Percentiles rank a stretch among this genome's conserved stretches.
Conservation (phyloP, 257 asterid genomes). For the Gentiana dahurica region DNA sequence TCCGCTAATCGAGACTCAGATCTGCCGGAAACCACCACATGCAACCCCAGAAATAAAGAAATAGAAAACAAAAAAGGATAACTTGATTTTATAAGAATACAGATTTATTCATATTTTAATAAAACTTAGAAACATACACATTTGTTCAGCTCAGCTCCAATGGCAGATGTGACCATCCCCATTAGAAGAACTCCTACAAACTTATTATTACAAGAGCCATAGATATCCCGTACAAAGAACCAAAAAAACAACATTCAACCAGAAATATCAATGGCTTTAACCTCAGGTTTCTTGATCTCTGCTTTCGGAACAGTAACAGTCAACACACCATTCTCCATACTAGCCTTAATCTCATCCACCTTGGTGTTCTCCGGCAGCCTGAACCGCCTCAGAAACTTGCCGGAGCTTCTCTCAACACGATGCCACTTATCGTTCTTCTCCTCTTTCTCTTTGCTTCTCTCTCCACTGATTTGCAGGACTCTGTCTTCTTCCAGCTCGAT, state of each 20-base stretch:
- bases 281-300: constrained; percentile 4
- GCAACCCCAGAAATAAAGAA: too few relatives aligned
- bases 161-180: too few relatives aligned
- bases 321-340: constrained; percentile 7
- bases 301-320: constrained; percentile 6
- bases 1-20: too few relatives aligned
- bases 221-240: too few relatives aligned
- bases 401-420: constrained; percentile 4
- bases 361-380: constrained; percentile 8
- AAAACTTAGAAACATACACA: too few relatives aligned
- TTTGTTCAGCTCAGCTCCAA: too few relatives aligned
- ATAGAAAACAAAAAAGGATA: too few relatives aligned
- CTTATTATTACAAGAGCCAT: too few relatives aligned
- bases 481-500: constrained; percentile 10
- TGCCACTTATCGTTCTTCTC: constrained; percentile 13
- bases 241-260: not conserved
- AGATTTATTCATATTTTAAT: too few relatives aligned
- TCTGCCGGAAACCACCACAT: too few relatives aligned
- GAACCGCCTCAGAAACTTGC: constrained; percentile 3
- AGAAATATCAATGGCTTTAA: constrained; percentile 9
- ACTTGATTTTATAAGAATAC: too few relatives aligned
- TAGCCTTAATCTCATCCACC: not conserved
- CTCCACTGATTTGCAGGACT: constrained; percentile 9
- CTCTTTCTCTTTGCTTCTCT: constrained; percentile 10
- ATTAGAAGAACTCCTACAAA: too few relatives aligned